These are phyloP conservation scores for Aspergillus biplanus DNA, from an alignment of 495 filamentous ascomycete genomes.

Conservation along the genomic window DNA sequence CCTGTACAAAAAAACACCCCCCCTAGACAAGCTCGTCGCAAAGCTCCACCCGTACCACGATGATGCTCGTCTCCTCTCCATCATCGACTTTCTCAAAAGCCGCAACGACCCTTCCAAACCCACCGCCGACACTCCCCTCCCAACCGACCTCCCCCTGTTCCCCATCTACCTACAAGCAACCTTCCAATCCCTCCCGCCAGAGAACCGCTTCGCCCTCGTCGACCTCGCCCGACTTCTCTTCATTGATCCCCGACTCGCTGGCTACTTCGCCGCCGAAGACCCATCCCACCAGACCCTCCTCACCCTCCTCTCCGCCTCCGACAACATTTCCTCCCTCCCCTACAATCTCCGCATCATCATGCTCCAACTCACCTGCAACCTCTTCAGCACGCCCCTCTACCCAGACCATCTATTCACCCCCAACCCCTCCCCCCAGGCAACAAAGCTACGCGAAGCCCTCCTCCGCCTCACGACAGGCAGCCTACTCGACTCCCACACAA, in stretches of 20 bases:
- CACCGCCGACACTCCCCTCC: conserved; percentile 54
- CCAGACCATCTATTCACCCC: conserved; percentile 41
- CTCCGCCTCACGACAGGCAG: conserved; percentile 54
- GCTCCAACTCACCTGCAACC: conserved; percentile 65
- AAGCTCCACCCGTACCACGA: conserved; percentile 66
- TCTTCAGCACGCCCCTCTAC: conserved; percentile 61
- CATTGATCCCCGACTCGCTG: conserved; percentile 80
- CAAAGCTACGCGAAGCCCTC: conserved; percentile 1
- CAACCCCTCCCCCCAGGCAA: conserved; percentile 8
- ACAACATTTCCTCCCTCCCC: conserved; percentile 56
- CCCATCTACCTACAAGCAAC: conserved; percentile 36
- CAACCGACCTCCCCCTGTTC: conserved; percentile 49
- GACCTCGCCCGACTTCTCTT: conserved; percentile 81
- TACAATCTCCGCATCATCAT: conserved; percentile 85
- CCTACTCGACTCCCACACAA: conserved; percentile 57
- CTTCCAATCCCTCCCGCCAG: conserved; percentile 33
- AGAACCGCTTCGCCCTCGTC: conserved; percentile 73
- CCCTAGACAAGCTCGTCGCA: conserved; percentile 78
- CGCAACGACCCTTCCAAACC: conserved; percentile 27
- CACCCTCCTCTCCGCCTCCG: conserved; percentile 64
- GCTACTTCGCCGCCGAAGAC: conserved; percentile 87
- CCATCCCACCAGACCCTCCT: conserved; percentile 62
- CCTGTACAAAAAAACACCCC: conserved; percentile 77
- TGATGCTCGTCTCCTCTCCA: conserved; percentile 53
- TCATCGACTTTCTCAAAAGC: conserved; percentile 67